Evolutionary conservation across 2,329 filamentous ascomycete species (phyloP).

Genomic region (Fusarium scirpi): DNA sequence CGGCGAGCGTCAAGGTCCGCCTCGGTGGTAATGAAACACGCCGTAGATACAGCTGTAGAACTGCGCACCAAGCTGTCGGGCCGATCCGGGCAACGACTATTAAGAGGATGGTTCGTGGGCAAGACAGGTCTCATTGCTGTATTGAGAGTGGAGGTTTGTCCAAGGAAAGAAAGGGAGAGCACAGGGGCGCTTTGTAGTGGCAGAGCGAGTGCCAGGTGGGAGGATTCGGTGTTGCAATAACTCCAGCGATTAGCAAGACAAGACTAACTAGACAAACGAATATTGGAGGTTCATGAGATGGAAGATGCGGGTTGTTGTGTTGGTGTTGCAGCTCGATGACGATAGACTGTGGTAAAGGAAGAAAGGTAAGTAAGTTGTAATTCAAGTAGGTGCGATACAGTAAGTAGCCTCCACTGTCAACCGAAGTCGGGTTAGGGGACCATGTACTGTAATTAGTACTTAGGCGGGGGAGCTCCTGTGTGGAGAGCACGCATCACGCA

Average conservation of each 20-base stretch:
- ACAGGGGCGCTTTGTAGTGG: constrained; percentile 8
- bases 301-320: constrained; percentile 23
- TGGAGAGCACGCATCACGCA: constrained; percentile 1
- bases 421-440: neutral
- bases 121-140: constrained; percentile 47
- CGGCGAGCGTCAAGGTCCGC: constrained; percentile 47
- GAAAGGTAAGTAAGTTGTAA: neutral
- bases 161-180: constrained; percentile 3
- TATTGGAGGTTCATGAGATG: neutral
- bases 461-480: constrained; percentile 37
- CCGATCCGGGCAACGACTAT: constrained; percentile 34
- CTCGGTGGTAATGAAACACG: constrained; percentile 55
- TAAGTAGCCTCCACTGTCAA: neutral
- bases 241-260: neutral
- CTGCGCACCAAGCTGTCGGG: constrained; percentile 39
- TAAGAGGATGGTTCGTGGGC: constrained; percentile 39
- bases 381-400: neutral
- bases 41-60: constrained; percentile 44
- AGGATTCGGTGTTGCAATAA: neutral
- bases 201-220: neutral
- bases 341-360: constrained; percentile 23
- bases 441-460: neutral
- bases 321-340: constrained; percentile 38
- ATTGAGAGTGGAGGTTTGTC: constrained; percentile 31
- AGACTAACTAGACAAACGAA: neutral